phyloP scores from a whole-genome alignment of 768 basidiomycete genomes.

The Sarcodon aspratus region DNA sequence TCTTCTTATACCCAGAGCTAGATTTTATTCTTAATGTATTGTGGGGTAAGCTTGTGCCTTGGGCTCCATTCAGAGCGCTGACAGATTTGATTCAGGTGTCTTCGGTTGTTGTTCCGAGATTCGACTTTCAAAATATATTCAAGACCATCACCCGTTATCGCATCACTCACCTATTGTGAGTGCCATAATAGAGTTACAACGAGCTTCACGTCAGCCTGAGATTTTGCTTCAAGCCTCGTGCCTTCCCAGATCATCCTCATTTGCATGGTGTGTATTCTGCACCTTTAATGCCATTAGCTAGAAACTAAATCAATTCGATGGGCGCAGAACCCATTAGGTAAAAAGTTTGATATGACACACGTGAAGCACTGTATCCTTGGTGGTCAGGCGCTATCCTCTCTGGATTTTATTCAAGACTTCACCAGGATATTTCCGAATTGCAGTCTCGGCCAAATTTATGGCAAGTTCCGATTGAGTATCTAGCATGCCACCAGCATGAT shows the following conservation, averaged over 20 bases:
- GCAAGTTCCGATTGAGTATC: slow-evolving; percentile 17
- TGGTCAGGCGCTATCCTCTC: slow-evolving; percentile 46
- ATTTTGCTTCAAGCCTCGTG: slow-evolving; percentile 13
- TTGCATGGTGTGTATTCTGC: slow-evolving; percentile 19
- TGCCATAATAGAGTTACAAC: neutral
- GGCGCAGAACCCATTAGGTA: slow-evolving; percentile 26
- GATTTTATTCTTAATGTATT: slow-evolving; percentile 7
- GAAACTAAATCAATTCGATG: neutral
- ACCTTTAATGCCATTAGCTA: neutral
- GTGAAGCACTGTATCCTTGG: slow-evolving; percentile 40
- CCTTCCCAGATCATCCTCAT: slow-evolving; percentile 24
- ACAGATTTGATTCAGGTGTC: slow-evolving; percentile 9
- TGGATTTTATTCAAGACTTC: slow-evolving; percentile 34
- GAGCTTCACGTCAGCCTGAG: too few relatives aligned
- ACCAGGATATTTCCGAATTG: slow-evolving; percentile 34
- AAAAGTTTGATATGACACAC: slow-evolving; percentile 28
- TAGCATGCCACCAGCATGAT: neutral
- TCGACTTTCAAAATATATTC: slow-evolving; percentile 19
- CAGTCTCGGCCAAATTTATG: slow-evolving; percentile 49
- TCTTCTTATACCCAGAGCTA: neutral
- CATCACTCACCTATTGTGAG: slow-evolving; percentile 21
- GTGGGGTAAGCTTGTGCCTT: slow-evolving; percentile 11
- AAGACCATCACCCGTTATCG: slow-evolving; percentile 22
- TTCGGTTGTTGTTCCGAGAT: slow-evolving; percentile 22
- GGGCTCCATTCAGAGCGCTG: too few relatives aligned